A percentile compares a stretch with the other conserved stretches of the same genome.
Conservation (phyloP, 2,329 filamentous ascomycete genomes). For the Talaromyces pinophilus region DNA sequence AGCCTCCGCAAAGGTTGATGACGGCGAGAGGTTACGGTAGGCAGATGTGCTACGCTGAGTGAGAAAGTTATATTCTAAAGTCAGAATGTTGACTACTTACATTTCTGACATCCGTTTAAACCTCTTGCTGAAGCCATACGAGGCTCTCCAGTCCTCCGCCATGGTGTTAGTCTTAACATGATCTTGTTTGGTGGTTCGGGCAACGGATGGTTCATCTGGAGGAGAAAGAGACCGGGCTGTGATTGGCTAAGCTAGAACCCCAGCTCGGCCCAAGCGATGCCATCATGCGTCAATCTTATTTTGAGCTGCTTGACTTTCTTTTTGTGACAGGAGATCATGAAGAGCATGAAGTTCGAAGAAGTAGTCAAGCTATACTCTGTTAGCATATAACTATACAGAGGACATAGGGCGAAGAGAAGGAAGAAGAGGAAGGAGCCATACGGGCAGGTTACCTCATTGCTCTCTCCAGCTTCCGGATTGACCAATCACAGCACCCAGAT, state of each 20-base stretch:
- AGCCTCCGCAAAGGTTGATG: conserved; percentile 50
- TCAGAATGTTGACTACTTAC: conserved; percentile 45
- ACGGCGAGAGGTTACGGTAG: conserved; percentile 49
- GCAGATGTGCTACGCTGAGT: conserved; percentile 48
- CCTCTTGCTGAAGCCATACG: conserved; percentile 60
- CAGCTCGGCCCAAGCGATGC: conserved; percentile 9
- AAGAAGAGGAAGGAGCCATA: conserved; percentile 3
- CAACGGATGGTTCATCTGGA: conserved; percentile 1
- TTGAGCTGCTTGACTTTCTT: neutral
- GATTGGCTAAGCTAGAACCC: conserved; percentile 1
- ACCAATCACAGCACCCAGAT: neutral
- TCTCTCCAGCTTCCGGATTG: conserved; percentile 12
- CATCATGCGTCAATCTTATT: neutral
- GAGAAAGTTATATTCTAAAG: neutral
- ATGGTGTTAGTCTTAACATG: conserved; percentile 5
- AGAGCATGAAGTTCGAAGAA: neutral
- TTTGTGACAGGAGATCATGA: neutral
- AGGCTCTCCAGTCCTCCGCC: conserved; percentile 51
- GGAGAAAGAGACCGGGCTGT: neutral
- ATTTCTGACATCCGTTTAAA: conserved; percentile 64
- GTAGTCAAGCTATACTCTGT: neutral
- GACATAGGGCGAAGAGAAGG: neutral
- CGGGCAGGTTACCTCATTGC: conserved; percentile 25
- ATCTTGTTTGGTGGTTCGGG: neutral
- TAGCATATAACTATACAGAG: neutral